Evolutionary conservation across 768 basidiomycete genomes (phyloP).

Genomic region (Wakefieldia striispora): DNA sequence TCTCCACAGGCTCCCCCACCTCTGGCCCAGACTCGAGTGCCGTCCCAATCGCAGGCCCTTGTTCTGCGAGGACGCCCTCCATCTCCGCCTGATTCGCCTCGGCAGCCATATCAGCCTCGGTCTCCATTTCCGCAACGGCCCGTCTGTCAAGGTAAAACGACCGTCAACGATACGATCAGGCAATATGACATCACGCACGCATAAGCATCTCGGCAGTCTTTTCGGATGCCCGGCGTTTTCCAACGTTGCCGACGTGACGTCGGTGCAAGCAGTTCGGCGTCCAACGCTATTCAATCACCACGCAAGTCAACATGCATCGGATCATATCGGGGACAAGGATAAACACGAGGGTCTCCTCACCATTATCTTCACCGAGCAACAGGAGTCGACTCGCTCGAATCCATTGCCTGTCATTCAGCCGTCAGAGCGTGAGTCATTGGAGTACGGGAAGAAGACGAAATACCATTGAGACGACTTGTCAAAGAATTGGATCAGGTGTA

Average conservation of each 20-base stretch:
- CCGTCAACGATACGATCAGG: not conserved
- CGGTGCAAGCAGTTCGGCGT: constrained; percentile 56
- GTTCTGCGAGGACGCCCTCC: constrained; percentile 5
- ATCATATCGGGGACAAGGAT: not conserved
- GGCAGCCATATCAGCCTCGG: constrained; percentile 21
- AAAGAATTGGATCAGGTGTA: constrained; percentile 78
- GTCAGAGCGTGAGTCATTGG: no score
- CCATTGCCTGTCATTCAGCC: constrained; percentile 78
- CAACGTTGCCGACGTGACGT: constrained; percentile 56
- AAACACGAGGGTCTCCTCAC: constrained; percentile 49
- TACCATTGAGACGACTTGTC: constrained; percentile 68
- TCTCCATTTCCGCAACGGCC: constrained; percentile 50
- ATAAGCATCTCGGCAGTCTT: constrained; percentile 61
- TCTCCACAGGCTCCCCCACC: not conserved
- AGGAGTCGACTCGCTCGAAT: constrained; percentile 54
- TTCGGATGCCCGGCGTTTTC: constrained; percentile 49
- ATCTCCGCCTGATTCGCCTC: constrained; percentile 5
- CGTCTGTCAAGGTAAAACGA: constrained; percentile 27
- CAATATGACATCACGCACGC: constrained; percentile 40
- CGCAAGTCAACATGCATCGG: not conserved
- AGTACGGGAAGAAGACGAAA: constrained; percentile 12
- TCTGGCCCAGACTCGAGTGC: not conserved
- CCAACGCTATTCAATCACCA: constrained; percentile 47
- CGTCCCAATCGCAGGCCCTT: not conserved
- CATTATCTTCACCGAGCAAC: constrained; percentile 64